A percentile compares a stretch with the other conserved stretches of the same genome.
phyloP scores from a whole-genome alignment of 768 basidiomycete genomes.

The Collybiopsis confluens region DNA sequence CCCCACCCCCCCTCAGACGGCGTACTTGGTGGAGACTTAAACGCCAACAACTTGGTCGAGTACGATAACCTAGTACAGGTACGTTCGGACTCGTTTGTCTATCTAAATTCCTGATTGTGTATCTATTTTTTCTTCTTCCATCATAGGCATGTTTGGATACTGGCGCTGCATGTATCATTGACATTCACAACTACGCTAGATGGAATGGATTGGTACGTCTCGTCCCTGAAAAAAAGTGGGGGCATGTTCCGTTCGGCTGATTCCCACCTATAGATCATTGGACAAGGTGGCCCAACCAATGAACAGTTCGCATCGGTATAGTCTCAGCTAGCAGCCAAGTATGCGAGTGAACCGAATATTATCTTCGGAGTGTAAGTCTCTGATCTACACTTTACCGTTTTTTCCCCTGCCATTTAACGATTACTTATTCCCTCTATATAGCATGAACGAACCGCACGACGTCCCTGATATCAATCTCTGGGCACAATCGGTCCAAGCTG shows the following conservation, averaged over 20 bases:
- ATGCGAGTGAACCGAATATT: conserved; percentile 33
- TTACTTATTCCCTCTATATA: too few relatives aligned
- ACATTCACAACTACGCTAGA: conserved; percentile 60
- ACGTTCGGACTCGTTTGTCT: conserved; percentile 9
- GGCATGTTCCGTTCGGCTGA: too few relatives aligned
- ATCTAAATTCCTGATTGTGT: not conserved
- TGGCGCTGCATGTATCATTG: conserved; percentile 51
- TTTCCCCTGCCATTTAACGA: too few relatives aligned
- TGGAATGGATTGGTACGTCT: conserved; percentile 39
- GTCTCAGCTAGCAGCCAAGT: conserved; percentile 47
- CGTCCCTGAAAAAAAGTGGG: too few relatives aligned
- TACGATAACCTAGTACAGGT: conserved; percentile 52
- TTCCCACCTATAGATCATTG: conserved; percentile 39
- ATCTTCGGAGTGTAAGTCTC: conserved; percentile 50
- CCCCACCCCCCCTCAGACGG: conserved; percentile 34
- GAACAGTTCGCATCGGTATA: conserved; percentile 50
- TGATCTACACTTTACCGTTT: too few relatives aligned
- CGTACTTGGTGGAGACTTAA: conserved; percentile 33
- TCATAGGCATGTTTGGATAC: conserved; percentile 36
- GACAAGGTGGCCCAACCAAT: conserved; percentile 59
- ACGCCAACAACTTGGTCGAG: conserved; percentile 38
- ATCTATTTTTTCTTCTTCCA: not conserved
- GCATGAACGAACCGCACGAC: conserved; percentile 67
- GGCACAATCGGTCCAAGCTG: conserved; percentile 53
- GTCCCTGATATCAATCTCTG: conserved; percentile 42